Conservation (phyloP, 2,329 filamentous ascomycete genomes). For the Penicillium sp. region DNA sequence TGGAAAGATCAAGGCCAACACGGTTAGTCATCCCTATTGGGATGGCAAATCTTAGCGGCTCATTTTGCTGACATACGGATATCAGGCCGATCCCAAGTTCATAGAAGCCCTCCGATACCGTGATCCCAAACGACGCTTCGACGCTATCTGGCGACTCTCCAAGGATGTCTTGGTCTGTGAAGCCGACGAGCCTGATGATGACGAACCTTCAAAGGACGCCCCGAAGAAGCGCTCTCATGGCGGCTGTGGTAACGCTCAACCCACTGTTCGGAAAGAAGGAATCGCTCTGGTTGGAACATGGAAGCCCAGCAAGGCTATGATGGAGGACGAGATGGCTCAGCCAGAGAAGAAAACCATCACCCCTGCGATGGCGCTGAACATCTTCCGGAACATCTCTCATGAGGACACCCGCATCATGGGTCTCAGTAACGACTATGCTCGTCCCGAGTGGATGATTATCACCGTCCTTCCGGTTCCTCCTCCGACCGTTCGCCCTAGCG, state of each 20-base stretch:
- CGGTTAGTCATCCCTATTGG: slow-evolving; percentile 76
- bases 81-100: slow-evolving; percentile 80
- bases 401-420: slow-evolving; percentile 82
- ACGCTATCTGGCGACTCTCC: slow-evolving; percentile 85
- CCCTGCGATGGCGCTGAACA: slow-evolving; percentile 76
- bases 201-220: slow-evolving; percentile 64
- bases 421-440: slow-evolving; percentile 88
- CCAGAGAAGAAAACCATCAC: slow-evolving; percentile 79
- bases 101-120: slow-evolving; percentile 74
- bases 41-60: slow-evolving; percentile 54
- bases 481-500: slow-evolving; percentile 91
- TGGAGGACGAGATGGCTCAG: slow-evolving; percentile 60
- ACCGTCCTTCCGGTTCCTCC: slow-evolving; percentile 93
- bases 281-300: slow-evolving; percentile 73
- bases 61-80: slow-evolving; percentile 45
- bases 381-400: slow-evolving; percentile 80
- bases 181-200: slow-evolving; percentile 66
- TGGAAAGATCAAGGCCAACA: slow-evolving; percentile 94
- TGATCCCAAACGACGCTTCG: slow-evolving; percentile 92
- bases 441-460: slow-evolving; percentile 97
- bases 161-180: slow-evolving; percentile 85
- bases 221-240: slow-evolving; percentile 64
- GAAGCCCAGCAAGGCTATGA: slow-evolving; percentile 70
- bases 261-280: slow-evolving; percentile 80
- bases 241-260: slow-evolving; percentile 88